Percentiles rank a stretch among this genome's conserved stretches.
phyloP scores from a whole-genome alignment of 2,329 filamentous ascomycete species.

The Rachicladosporium sp. region DNA sequence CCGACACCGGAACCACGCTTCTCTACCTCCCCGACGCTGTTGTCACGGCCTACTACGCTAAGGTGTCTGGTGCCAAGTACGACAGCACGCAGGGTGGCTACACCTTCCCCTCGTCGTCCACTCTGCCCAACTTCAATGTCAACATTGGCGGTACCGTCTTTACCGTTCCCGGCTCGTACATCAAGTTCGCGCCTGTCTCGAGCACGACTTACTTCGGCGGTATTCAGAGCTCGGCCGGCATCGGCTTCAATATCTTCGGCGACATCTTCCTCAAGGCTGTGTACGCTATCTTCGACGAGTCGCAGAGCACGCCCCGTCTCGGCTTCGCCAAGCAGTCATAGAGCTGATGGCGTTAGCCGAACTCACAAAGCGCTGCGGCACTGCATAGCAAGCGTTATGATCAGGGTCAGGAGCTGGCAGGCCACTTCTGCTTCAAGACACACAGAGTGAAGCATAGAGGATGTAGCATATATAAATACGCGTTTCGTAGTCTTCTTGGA shows the following conservation, averaged over 20 bases:
- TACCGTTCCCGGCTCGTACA: conserved; percentile 40
- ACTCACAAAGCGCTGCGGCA: too few species aligned
- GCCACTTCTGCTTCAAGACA: too few species aligned
- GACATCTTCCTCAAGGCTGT: conserved; percentile 62
- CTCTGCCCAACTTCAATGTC: conserved; percentile 42
- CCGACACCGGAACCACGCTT: conserved; percentile 60
- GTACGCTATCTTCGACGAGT: conserved; percentile 58
- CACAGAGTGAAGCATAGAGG: too few species aligned
- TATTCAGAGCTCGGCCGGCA: conserved; percentile 50
- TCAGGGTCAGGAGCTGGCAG: too few species aligned
- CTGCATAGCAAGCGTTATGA: too few species aligned
- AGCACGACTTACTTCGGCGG: conserved; percentile 56
- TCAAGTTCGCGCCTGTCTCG: conserved; percentile 42
- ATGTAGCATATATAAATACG: too few species aligned
- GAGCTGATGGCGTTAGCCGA: too few species aligned
- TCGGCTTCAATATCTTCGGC: conserved; percentile 58
- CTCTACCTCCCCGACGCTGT: conserved; percentile 44
- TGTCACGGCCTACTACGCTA: conserved; percentile 47
- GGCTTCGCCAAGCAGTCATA: conserved; percentile 31
- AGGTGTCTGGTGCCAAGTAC: conserved; percentile 42
- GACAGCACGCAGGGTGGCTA: conserved; percentile 41
- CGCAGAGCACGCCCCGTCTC: conserved; percentile 26
- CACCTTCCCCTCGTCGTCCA: conserved; percentile 39
- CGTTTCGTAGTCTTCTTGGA: too few species aligned
- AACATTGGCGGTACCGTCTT: conserved; percentile 38